Conservation (phyloP, 2,329 filamentous ascomycete genomes). For the Botrytis sinoallii region DNA sequence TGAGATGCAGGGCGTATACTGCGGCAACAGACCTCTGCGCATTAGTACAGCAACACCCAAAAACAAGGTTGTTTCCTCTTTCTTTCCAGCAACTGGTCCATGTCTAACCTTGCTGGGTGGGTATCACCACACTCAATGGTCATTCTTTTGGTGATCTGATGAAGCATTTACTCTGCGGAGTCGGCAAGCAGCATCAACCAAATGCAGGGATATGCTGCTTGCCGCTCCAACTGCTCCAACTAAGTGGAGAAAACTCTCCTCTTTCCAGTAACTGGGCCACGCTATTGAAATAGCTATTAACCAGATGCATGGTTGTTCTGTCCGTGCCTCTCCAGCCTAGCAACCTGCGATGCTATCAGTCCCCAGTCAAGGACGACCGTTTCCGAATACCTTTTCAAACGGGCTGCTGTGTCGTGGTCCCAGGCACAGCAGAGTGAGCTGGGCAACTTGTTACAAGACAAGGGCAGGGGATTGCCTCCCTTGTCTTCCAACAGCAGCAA, state of each 20-base stretch:
- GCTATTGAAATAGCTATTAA: constrained; percentile 99
- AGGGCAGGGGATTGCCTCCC: neutral
- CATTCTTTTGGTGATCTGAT: neutral
- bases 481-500: neutral
- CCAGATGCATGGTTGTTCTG: constrained; percentile 96
- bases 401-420: neutral
- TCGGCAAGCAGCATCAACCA: neutral
- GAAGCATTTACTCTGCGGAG: neutral
- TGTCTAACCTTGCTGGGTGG: neutral
- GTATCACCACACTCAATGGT: neutral
- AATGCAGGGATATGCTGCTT: neutral
- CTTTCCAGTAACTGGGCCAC: constrained; percentile 46
- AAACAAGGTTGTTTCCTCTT: constrained; percentile 61
- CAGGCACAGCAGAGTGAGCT: neutral
- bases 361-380: neutral
- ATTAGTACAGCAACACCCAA: constrained; percentile 97
- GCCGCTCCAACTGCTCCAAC: constrained; percentile 71
- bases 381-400: neutral
- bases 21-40: constrained; percentile 96
- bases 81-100: neutral
- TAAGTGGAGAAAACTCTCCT: constrained; percentile 76
- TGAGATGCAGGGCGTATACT: constrained; percentile 99
- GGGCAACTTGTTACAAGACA: neutral
- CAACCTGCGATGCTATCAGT: neutral
- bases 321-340: neutral